Evolutionary conservation across 371 early-diverging fungal genomes (phyloP), one percentile per base, ranked within the genome.

Genomic region (Apophysomyces ossiformis): DNA sequence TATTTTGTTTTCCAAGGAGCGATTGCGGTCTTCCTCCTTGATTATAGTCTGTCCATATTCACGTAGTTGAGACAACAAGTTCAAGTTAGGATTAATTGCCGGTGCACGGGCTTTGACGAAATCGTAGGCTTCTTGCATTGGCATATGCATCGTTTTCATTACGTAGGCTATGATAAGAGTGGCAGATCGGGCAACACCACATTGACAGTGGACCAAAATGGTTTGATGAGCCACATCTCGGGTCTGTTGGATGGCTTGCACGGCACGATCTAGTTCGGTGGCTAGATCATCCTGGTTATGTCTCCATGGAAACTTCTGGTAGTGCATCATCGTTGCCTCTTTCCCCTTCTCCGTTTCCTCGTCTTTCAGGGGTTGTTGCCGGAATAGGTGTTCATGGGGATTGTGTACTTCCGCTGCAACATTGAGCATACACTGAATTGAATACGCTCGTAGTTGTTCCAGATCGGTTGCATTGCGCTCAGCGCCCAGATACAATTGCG

Each of bases 171-270:
- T 91, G 39, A 94, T 87, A 44, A 96, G 78, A 0, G 92, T 87
- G 7, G 96, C 97, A 11, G 94, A 94, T 41, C 97, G 82, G 36
- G 95, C 93, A 7, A 96, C 91, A 15, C 97, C 97, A 68, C 91
- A 85, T 71, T 94, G 93, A 75, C 97, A 96, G 66, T 95, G 93
- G 4, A 96, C 92, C 13, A 96, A 79, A 1, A 95, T 88, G 37
- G 86, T 76, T 56, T 83, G 77, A 26, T 86, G 85, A 12, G 77
- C 66, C 8, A 50, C 21, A 12, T 65, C 68, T 35, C 86, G 85
- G 21, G 89, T 86, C 26, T 74, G 77, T 64, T 93, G 89, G 68
- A 94, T 93, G 66, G 88, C 89, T 47, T 73, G 84, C 64, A 96
- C 90, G 12, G 90, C 89, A 26, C 68, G 71, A 21, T 79, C 81